Evolutionary conservation across 805 yeast genomes (phyloP).

Genomic region (Danielia oregonensis): DNA sequence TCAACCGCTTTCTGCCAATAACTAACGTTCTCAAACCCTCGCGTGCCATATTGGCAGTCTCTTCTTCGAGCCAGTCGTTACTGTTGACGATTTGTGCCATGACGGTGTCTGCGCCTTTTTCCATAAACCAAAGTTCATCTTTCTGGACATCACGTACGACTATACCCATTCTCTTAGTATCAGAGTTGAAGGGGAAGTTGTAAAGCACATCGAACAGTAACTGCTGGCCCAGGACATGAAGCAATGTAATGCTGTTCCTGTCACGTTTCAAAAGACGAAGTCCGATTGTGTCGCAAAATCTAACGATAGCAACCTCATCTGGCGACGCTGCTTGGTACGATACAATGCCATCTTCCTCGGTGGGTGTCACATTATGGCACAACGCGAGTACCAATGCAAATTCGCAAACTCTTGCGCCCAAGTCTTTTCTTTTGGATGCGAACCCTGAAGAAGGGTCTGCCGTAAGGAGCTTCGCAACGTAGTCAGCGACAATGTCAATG

Average conservation of each 20-base stretch:
- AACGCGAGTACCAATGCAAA: conserved; percentile 77
- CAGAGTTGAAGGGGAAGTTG: conserved; percentile 92
- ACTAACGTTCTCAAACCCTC: conserved; percentile 96
- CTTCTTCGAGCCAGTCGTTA: conserved; percentile 97
- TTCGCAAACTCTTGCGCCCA: conserved; percentile 74
- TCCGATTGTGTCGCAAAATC: conserved; percentile 85
- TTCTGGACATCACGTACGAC: conserved; percentile 60
- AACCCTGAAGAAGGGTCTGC: conserved; percentile 18
- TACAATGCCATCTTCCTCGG: conserved; percentile 43
- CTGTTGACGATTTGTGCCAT: conserved; percentile 79
- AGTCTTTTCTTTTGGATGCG: conserved; percentile 54
- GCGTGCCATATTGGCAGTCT: conserved; percentile 95
- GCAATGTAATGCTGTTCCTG: conserved; percentile 64
- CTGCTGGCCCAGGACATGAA: conserved; percentile 55
- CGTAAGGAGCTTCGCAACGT: conserved; percentile 39
- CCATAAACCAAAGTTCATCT: conserved; percentile 77
- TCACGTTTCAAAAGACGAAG: conserved; percentile 78
- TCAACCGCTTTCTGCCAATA: conserved; percentile 77
- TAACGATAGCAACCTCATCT: conserved; percentile 95
- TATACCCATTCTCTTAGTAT: conserved; percentile 94
- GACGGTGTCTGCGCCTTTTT: conserved; percentile 96
- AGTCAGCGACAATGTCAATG: conserved; percentile 80
- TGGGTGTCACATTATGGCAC: conserved; percentile 98
- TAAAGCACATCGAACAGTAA: conserved; percentile 67
- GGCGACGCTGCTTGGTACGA: conserved; percentile 98